Conservation (phyloP, 306 rosid species). For the Glycine tomentella region DNA sequence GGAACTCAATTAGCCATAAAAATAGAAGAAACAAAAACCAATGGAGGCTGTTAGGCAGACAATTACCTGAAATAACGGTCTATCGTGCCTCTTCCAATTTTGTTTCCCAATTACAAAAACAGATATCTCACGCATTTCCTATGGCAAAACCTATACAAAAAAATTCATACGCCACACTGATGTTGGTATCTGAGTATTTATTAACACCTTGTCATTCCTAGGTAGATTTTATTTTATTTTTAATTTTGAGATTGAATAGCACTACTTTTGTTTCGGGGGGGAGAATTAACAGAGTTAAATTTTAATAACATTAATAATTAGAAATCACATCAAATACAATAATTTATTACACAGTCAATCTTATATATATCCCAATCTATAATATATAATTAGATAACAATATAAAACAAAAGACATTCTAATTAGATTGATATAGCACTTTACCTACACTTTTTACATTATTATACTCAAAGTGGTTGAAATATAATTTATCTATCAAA, state of each 20-base stretch:
- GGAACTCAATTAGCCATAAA: constrained; percentile 52
- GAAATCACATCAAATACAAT: no score
- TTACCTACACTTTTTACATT: neutral
- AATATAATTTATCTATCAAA: neutral
- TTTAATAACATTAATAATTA: neutral
- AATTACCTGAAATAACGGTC: constrained; percentile 77
- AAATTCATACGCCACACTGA: neutral
- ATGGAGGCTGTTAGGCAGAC: constrained; percentile 39
- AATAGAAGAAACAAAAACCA: constrained; percentile 53
- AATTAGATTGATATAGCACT: neutral
- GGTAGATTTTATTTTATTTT: no score
- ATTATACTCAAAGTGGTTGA: neutral
- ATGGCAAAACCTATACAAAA: neutral
- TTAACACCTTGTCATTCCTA: neutral
- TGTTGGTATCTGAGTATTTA: neutral
- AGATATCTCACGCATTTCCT: neutral
- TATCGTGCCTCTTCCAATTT: constrained; percentile 55
- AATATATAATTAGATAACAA: no score
- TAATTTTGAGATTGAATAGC: neutral
- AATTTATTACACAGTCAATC: neutral
- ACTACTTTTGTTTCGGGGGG: neutral
- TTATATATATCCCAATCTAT: neutral
- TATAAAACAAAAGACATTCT: neutral
- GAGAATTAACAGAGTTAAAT: neutral
- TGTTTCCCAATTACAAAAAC: neutral